Evolutionary conservation across 2,329 filamentous ascomycete species (phyloP).

Genomic region (Aspergillus intermedius): DNA sequence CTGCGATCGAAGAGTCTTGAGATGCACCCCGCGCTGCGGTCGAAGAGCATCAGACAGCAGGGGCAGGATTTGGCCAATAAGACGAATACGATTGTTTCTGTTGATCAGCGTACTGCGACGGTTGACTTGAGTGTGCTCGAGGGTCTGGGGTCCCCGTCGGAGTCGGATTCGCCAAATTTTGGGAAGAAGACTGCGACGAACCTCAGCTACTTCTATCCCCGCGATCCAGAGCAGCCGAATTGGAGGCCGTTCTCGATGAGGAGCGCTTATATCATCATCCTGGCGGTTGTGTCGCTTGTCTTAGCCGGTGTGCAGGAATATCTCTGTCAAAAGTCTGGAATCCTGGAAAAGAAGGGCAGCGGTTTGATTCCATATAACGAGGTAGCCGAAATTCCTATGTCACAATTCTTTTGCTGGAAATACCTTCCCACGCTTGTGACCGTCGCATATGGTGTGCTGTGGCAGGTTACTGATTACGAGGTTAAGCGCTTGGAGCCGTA

Average conservation of each 20-base stretch:
- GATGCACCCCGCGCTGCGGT: background rate
- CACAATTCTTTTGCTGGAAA: slow-evolving; percentile 32
- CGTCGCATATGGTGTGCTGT: slow-evolving; percentile 44
- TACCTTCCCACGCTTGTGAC: slow-evolving; percentile 42
- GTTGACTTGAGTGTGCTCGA: slow-evolving; percentile 40
- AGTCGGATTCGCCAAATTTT: slow-evolving; percentile 1
- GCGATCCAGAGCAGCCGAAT: slow-evolving; percentile 28
- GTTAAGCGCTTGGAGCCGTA: slow-evolving; percentile 47
- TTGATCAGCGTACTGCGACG: slow-evolving; percentile 28
- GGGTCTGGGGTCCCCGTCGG: slow-evolving; percentile 13
- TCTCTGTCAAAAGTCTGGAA: slow-evolving; percentile 26
- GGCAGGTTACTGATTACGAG: slow-evolving; percentile 46
- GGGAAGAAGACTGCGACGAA: background rate
- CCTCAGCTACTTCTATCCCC: slow-evolving; percentile 19
- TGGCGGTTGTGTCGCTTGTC: slow-evolving; percentile 23
- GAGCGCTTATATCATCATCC: slow-evolving; percentile 22
- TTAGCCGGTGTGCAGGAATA: slow-evolving; percentile 29
- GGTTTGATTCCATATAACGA: slow-evolving; percentile 25
- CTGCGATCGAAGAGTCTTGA: slow-evolving; percentile 7
- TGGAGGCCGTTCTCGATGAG: slow-evolving; percentile 33
- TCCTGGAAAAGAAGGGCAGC: slow-evolving; percentile 30
- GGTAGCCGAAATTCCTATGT: slow-evolving; percentile 19
- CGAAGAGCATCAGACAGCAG: slow-evolving; percentile 23
- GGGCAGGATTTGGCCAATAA: slow-evolving; percentile 39
- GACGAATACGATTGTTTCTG: slow-evolving; percentile 38